Conservation (phyloP, 345 rosid genomes). For the Rhodamnia rubescens region DNA sequence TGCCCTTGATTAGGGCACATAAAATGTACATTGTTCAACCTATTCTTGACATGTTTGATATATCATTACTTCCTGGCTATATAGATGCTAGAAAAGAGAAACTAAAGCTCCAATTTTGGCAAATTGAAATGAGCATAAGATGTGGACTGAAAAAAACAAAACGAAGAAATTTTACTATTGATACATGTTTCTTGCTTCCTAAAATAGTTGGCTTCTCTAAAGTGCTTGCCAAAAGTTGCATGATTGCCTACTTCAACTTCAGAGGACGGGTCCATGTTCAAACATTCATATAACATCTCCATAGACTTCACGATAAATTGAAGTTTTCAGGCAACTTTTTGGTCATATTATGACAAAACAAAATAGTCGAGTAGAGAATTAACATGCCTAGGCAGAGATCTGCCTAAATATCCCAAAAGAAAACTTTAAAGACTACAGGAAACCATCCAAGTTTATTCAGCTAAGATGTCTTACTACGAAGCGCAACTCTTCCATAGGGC, state of each 20-base stretch:
- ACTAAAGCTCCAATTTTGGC: background rate
- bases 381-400: background rate
- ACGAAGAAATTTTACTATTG: background rate
- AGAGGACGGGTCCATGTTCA: background rate
- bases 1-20: constrained; percentile 28
- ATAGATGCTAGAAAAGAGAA: background rate
- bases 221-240: background rate
- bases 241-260: background rate
- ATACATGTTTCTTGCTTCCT: background rate
- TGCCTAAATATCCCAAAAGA: background rate
- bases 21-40: background rate
- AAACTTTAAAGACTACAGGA: background rate
- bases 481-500: background rate
- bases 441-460: background rate
- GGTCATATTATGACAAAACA: background rate
- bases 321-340: background rate
- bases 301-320: background rate
- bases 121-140: background rate
- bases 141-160: background rate
- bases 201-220: background rate
- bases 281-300: background rate
- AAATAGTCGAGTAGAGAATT: background rate
- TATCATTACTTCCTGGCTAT: background rate
- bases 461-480: background rate
- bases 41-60: background rate